phyloP scores from a whole-genome alignment of 2,329 filamentous ascomycete genomes.

The Microascus cirrosus region DNA sequence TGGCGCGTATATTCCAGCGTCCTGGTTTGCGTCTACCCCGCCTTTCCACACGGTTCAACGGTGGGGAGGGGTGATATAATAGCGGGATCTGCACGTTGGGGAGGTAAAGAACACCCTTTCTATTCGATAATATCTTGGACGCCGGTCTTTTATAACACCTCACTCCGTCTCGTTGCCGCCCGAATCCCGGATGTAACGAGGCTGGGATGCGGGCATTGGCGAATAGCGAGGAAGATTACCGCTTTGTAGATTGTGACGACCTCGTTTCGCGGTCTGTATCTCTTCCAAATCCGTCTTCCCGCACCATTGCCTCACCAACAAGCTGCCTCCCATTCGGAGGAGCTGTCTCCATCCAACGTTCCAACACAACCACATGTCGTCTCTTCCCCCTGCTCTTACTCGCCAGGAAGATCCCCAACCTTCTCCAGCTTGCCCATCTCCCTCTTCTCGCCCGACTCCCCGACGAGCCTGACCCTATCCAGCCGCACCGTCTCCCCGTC shows the following conservation, averaged over 20 bases:
- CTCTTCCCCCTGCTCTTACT: slow-evolving; percentile 24
- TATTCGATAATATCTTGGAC: not conserved
- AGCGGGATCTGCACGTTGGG: not conserved
- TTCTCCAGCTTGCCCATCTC: slow-evolving; percentile 94
- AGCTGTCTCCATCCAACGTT: not conserved
- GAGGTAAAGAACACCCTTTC: not conserved
- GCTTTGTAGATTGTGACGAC: not conserved
- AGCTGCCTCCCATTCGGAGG: not conserved
- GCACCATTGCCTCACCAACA: not conserved
- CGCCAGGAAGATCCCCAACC: slow-evolving; percentile 64
- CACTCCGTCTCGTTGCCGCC: not conserved
- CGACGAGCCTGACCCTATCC: slow-evolving; percentile 69
- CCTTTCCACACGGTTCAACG: not conserved
- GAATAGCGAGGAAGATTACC: not conserved
- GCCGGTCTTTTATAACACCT: not conserved
- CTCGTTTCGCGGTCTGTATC: not conserved
- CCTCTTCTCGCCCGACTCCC: slow-evolving; percentile 82
- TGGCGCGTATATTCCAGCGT: not conserved
- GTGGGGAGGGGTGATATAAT: not conserved
- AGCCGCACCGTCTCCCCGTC: slow-evolving; percentile 78
- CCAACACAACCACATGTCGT: not conserved
- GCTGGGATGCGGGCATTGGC: not conserved
- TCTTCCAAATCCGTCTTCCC: not conserved
- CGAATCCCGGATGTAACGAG: not conserved
- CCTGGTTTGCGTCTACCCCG: not conserved